phyloP scores from a whole-genome alignment of 495 filamentous ascomycete species.

The Talaromyces nanjingensis region DNA sequence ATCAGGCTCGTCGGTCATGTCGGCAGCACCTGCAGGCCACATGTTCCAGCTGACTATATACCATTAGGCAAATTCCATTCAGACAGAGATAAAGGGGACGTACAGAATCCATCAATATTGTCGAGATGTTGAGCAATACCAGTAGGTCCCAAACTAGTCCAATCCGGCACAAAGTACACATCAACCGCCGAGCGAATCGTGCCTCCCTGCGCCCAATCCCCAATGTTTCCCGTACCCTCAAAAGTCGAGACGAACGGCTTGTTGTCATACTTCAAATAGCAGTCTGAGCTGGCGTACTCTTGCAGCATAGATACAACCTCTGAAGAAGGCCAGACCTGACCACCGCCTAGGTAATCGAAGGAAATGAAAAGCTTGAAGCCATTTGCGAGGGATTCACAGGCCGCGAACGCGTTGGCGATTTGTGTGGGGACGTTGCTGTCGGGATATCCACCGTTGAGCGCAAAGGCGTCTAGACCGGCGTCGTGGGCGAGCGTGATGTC shows the following conservation, averaged over 20 bases:
- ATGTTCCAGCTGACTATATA: slow-evolving; percentile 60
- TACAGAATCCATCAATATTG: slow-evolving; percentile 44
- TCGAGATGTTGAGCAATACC: slow-evolving; percentile 37
- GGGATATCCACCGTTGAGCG: slow-evolving; percentile 54
- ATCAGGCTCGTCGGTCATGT: slow-evolving; percentile 50
- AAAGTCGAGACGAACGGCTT: slow-evolving; percentile 67
- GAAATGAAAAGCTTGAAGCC: slow-evolving; percentile 60
- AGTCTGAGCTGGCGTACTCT: slow-evolving; percentile 38
- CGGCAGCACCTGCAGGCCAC: slow-evolving; percentile 56
- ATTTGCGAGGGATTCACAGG: slow-evolving; percentile 40
- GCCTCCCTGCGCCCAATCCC: slow-evolving; percentile 42
- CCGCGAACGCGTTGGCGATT: slow-evolving; percentile 46
- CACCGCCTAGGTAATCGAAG: slow-evolving; percentile 55
- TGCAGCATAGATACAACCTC: slow-evolving; percentile 52
- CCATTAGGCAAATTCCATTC: background rate
- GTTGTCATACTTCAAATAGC: slow-evolving; percentile 49
- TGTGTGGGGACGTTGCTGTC: slow-evolving; percentile 43
- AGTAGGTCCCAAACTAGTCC: slow-evolving; percentile 50
- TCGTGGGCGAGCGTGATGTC: slow-evolving; percentile 56
- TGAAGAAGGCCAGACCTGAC: slow-evolving; percentile 43
- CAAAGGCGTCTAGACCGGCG: slow-evolving; percentile 68
- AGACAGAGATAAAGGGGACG: background rate
- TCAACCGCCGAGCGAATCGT: slow-evolving; percentile 40
- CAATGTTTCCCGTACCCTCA: slow-evolving; percentile 50
- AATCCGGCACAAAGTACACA: slow-evolving; percentile 56